phyloP scores from a whole-genome alignment of 164 flowering plant genomes.

The Vitis amurensis region DNA sequence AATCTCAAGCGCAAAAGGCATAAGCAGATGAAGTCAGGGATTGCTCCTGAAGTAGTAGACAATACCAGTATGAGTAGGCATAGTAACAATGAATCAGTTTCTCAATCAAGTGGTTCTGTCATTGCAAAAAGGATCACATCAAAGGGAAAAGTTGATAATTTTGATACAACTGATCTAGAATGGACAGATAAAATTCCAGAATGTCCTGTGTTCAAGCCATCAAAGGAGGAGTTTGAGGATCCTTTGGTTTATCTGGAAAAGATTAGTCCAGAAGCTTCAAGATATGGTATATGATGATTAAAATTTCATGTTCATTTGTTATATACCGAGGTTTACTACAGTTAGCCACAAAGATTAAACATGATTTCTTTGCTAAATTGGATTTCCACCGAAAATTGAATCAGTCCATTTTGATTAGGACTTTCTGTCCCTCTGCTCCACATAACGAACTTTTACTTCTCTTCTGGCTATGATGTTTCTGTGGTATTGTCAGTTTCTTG shows the following conservation, averaged over 20 bases:
- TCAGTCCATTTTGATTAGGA: not conserved
- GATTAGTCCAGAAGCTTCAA: conserved; percentile 25
- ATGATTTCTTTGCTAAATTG: not conserved
- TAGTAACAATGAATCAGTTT: too few species aligned
- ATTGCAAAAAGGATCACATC: too few species aligned
- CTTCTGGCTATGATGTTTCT: not conserved
- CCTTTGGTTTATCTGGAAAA: conserved; percentile 24
- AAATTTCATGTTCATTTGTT: not conserved
- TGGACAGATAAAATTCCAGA: conserved; percentile 20
- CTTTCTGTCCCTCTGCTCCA: not conserved
- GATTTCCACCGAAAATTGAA: not conserved
- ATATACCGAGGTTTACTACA: too few species aligned
- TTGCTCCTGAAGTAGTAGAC: too few species aligned
- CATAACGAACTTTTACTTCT: too few species aligned
- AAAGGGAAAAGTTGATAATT: too few species aligned
- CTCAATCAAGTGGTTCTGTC: too few species aligned
- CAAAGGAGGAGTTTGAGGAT: conserved; percentile 26
- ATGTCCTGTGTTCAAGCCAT: conserved; percentile 28
- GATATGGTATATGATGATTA: conserved; percentile 15
- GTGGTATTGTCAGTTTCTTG: not conserved
- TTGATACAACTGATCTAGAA: conserved; percentile 1
- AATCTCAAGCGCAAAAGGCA: too few species aligned
- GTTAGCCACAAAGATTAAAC: too few species aligned
- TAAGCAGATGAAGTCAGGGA: too few species aligned
- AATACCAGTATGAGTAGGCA: too few species aligned